These are phyloP conservation scores for Musa troglodytarum DNA, from an alignment of 176 grass and related monocot genomes.

Conservation along the genomic window DNA sequence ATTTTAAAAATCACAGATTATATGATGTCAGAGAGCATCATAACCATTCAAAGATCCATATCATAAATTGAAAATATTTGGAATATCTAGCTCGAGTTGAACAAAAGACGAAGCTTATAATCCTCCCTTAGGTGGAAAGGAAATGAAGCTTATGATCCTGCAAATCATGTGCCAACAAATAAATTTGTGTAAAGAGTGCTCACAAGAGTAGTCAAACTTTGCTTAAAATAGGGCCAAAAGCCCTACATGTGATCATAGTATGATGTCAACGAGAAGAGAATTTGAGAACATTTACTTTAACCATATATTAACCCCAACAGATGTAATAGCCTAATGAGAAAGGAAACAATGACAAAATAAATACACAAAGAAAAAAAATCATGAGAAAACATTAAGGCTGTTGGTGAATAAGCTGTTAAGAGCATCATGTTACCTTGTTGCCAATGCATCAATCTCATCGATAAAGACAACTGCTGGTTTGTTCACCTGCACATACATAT, in stretches of 20 bases:
- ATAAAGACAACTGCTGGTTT: conserved; percentile 29
- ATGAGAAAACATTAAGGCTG: background rate
- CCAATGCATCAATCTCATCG: conserved; percentile 31
- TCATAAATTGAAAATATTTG: background rate
- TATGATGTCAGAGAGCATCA: no score
- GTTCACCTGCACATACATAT: conserved; percentile 18
- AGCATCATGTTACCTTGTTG: conserved; percentile 21
- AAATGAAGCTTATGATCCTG: background rate
- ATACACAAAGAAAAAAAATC: background rate
- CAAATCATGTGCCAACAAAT: background rate
- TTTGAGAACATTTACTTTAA: background rate
- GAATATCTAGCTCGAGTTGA: no score
- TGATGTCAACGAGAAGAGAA: background rate
- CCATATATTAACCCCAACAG: no score
- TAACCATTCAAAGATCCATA: background rate
- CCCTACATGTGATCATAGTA: background rate
- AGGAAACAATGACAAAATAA: background rate
- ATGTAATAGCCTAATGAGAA: background rate
- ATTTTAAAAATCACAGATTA: no score
- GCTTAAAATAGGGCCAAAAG: background rate
- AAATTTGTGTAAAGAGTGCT: background rate
- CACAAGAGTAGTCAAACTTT: background rate
- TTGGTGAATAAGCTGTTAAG: background rate
- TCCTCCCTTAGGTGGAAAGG: no score
- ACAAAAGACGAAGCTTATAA: no score